Evolutionary conservation across 2,329 filamentous ascomycete genomes (phyloP).

Genomic region (Pseudocercospora vitis): DNA sequence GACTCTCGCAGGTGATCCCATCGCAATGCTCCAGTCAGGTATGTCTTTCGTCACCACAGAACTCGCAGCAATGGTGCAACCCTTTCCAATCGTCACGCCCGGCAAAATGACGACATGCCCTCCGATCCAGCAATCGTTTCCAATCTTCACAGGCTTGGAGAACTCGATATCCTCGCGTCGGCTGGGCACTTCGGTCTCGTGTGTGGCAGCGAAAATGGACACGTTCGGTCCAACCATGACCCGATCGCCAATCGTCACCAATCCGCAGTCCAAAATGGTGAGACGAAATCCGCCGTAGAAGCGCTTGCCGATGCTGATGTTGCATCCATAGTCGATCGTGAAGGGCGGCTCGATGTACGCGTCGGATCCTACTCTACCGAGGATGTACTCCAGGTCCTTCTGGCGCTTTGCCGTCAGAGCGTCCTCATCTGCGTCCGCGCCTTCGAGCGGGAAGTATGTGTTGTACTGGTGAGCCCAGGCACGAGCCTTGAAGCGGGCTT

Average conservation of each 20-base stretch:
- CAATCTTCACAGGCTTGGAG: slow-evolving; percentile 50
- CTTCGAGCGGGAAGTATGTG: slow-evolving; percentile 49
- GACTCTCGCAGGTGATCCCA: slow-evolving; percentile 15
- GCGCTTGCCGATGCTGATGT: slow-evolving; percentile 60
- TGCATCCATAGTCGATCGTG: slow-evolving; percentile 65
- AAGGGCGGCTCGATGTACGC: slow-evolving; percentile 63
- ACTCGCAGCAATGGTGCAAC: slow-evolving; percentile 27
- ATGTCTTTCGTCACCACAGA: slow-evolving; percentile 27
- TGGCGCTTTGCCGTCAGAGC: slow-evolving; percentile 11
- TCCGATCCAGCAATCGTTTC: slow-evolving; percentile 33
- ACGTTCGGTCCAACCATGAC: slow-evolving; percentile 57
- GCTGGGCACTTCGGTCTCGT: slow-evolving; percentile 52
- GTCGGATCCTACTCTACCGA: slow-evolving; percentile 30
- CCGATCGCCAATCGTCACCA: slow-evolving; percentile 54
- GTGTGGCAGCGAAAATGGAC: slow-evolving; percentile 54
- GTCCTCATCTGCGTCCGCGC: slow-evolving; percentile 12
- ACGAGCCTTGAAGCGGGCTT: slow-evolving; percentile 56
- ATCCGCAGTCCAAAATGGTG: slow-evolving; percentile 53
- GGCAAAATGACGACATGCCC: slow-evolving; percentile 29
- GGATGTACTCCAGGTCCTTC: slow-evolving; percentile 16
- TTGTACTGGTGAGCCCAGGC: slow-evolving; percentile 60
- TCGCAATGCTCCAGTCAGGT: slow-evolving; percentile 28
- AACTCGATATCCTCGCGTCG: slow-evolving; percentile 53
- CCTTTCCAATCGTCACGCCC: slow-evolving; percentile 29
- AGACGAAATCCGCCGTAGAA: slow-evolving; percentile 64